These are phyloP conservation scores for Nitzschia putrida DNA, from an alignment of 108 stramenopile genomes.

Conservation along the genomic window DNA sequence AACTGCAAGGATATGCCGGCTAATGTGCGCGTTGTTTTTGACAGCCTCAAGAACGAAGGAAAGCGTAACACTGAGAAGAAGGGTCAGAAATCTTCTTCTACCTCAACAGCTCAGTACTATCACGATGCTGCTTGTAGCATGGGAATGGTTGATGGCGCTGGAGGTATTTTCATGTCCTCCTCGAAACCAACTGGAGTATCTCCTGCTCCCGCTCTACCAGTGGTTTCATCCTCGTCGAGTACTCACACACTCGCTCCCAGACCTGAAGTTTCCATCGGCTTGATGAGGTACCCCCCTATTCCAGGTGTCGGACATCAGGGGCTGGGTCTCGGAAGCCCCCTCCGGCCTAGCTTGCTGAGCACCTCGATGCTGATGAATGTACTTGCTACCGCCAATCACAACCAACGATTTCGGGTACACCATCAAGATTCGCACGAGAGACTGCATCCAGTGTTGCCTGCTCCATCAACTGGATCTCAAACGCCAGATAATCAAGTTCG, in stretches of 20 bases:
- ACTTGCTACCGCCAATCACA: background rate
- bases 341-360: background rate
- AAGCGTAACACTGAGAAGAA: conserved; percentile 23
- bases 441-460: background rate
- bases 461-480: background rate
- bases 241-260: background rate
- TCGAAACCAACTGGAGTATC: background rate
- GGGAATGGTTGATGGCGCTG: conserved; percentile 48
- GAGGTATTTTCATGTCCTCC: conserved; percentile 33
- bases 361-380: background rate
- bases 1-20: conserved; percentile 39
- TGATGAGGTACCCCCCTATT: background rate
- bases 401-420: background rate
- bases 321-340: background rate
- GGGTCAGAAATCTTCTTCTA: conserved; percentile 9
- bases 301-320: background rate
- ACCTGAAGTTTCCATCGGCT: background rate
- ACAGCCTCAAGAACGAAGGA: conserved; percentile 32
- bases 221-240: background rate
- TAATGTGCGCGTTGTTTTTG: conserved; percentile 33
- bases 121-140: conserved; percentile 44
- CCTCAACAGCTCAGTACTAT: conserved; percentile 63
- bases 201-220: background rate
- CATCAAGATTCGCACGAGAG: background rate
- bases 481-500: background rate